Percentiles rank a stretch among this genome's conserved stretches.
These are phyloP conservation scores for Umbilicus rupestris DNA, from an alignment of 164 flowering plant genomes.

Conservation along the genomic window DNA sequence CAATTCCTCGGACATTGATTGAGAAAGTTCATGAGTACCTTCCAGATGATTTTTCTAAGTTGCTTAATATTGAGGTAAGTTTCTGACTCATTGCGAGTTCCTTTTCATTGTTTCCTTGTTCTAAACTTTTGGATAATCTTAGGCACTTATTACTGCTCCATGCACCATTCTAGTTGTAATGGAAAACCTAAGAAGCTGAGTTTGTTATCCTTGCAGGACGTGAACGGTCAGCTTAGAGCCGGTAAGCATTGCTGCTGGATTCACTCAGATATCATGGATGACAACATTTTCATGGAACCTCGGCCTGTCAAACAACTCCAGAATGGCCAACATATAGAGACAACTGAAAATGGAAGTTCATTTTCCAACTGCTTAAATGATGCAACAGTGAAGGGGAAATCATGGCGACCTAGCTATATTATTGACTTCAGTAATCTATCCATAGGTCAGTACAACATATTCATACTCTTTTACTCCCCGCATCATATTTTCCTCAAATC, in stretches of 20 bases:
- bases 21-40: slow-evolving; percentile 67
- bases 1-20: slow-evolving; percentile 58
- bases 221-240: slow-evolving; percentile 13
- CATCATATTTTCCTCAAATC: not conserved
- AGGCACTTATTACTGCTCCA: not conserved
- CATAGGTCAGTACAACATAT: slow-evolving; percentile 35
- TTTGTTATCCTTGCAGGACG: slow-evolving; percentile 29
- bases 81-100: not conserved
- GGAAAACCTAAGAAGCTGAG: not conserved
- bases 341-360: not conserved
- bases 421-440: slow-evolving; percentile 86
- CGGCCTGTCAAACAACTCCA: slow-evolving; percentile 12
- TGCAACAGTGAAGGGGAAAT: slow-evolving; percentile 15
- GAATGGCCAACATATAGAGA: slow-evolving; percentile 12
- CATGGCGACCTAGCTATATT: slow-evolving; percentile 69
- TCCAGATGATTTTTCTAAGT: slow-evolving; percentile 51
- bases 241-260: slow-evolving; percentile 57
- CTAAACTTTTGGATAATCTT: not conserved
- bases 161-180: not conserved
- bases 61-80: slow-evolving; percentile 44
- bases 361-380: slow-evolving; percentile 16
- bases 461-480: not conserved
- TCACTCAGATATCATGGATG: slow-evolving; percentile 95
- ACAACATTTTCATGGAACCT: slow-evolving; percentile 69
- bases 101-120: not conserved